These are phyloP conservation scores for Yamadazyma tumulicola DNA, from an alignment of 805 yeast species.

Conservation along the genomic window DNA sequence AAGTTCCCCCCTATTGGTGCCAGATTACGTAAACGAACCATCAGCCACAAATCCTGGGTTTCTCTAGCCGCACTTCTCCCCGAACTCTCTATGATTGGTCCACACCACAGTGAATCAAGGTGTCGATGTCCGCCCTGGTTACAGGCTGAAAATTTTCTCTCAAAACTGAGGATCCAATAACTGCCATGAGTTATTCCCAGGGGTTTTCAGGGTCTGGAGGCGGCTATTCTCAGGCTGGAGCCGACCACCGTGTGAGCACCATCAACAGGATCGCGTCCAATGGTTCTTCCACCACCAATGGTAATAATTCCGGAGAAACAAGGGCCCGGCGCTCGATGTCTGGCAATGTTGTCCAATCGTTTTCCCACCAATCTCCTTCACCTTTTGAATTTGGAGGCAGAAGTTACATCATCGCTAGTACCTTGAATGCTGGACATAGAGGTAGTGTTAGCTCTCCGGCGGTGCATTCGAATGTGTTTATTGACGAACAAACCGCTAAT, in stretches of 20 bases:
- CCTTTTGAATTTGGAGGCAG: constrained; percentile 42
- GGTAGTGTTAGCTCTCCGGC: constrained; percentile 36
- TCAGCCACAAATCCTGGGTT: too few species aligned
- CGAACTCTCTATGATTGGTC: too few species aligned
- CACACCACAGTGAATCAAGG: too few species aligned
- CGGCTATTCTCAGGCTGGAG: too few species aligned
- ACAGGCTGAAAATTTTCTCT: too few species aligned
- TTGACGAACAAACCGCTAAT: constrained; percentile 56
- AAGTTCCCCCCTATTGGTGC: too few species aligned
- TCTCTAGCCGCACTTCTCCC: too few species aligned
- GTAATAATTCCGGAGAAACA: not conserved
- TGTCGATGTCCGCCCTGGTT: too few species aligned
- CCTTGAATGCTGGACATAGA: constrained; percentile 23
- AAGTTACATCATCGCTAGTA: constrained; percentile 27
- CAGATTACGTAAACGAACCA: too few species aligned
- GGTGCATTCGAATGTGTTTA: constrained; percentile 45
- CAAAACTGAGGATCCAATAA: too few species aligned
- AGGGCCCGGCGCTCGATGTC: constrained; percentile 14
- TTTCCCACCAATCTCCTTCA: constrained; percentile 14
- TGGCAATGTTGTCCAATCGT: constrained; percentile 17
- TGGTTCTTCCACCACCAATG: not conserved
- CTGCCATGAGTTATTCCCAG: too few species aligned
- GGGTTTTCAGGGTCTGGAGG: too few species aligned
- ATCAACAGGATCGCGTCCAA: constrained; percentile 1
- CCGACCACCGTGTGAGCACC: constrained; percentile 1